These are phyloP conservation scores for Boletus rubropictus DNA, from an alignment of 768 basidiomycete species.

Conservation along the genomic window DNA sequence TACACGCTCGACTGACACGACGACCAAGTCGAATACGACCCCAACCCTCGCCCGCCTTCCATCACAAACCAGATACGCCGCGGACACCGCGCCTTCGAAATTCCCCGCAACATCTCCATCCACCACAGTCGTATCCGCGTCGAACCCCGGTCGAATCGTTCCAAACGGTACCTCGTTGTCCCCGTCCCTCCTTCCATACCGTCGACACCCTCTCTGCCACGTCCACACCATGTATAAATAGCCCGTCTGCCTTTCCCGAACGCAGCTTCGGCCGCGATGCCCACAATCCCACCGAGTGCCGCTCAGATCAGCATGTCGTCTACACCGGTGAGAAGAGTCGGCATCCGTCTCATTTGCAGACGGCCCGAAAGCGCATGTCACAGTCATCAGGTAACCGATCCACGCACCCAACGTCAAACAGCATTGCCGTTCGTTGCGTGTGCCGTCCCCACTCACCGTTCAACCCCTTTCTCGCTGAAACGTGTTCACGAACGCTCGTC, in stretches of 20 bases:
- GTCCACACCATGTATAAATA: too few species aligned
- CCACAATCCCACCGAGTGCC: background rate
- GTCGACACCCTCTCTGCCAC: too few species aligned
- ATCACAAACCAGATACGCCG: slow-evolving; percentile 52
- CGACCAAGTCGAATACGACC: background rate
- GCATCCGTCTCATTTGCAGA: too few species aligned
- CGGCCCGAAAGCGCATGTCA: too few species aligned
- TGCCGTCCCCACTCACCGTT: too few species aligned
- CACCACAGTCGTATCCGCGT: slow-evolving; percentile 44
- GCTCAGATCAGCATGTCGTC: too few species aligned
- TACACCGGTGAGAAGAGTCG: too few species aligned
- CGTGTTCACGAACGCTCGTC: slow-evolving; percentile 33
- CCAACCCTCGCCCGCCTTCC: slow-evolving; percentile 42
- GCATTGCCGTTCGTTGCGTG: too few species aligned
- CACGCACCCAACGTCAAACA: slow-evolving; percentile 48
- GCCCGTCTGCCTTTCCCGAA: too few species aligned
- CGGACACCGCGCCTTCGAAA: slow-evolving; percentile 41
- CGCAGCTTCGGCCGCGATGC: too few species aligned
- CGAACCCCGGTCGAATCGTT: slow-evolving; percentile 47
- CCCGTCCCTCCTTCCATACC: slow-evolving; percentile 26
- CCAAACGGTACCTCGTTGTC: slow-evolving; percentile 55
- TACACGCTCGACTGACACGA: background rate
- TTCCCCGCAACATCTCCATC: slow-evolving; percentile 34
- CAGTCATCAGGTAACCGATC: too few species aligned
- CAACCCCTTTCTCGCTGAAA: slow-evolving; percentile 44